Percentiles rank a stretch among this genome's conserved stretches.
Evolutionary conservation across 2,329 filamentous ascomycete genomes (phyloP).

Genomic region (Gnomoniopsis smithogilvyi): DNA sequence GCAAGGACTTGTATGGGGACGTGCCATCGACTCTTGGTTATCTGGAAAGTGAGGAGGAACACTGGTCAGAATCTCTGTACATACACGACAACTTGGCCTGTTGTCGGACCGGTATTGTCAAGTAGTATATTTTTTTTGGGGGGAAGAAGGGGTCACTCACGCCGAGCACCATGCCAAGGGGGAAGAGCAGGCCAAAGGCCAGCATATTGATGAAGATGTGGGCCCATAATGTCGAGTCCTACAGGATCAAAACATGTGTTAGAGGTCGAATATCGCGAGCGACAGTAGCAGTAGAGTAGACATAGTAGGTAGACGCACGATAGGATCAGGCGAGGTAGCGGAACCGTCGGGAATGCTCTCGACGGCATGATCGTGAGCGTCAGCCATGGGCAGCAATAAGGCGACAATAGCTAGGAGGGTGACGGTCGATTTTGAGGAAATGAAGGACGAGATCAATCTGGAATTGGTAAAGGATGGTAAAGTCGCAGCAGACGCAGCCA

Average conservation of each 20-base stretch:
- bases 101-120: too few relatives aligned
- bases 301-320: slow-evolving; percentile 50
- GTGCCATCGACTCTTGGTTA: slow-evolving; percentile 89
- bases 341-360: slow-evolving; percentile 65
- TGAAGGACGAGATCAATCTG: neutral
- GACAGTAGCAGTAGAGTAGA: neutral
- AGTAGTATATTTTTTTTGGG: neutral
- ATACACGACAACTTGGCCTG: neutral
- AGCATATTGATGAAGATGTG: slow-evolving; percentile 88
- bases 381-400: slow-evolving; percentile 18
- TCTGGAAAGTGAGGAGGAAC: slow-evolving; percentile 44
- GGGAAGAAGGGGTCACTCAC: slow-evolving; percentile 47
- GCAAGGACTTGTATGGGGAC: slow-evolving; percentile 81
- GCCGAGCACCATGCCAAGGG: slow-evolving; percentile 90
- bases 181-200: slow-evolving; percentile 89
- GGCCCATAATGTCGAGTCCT: slow-evolving; percentile 85
- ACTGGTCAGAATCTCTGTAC: neutral
- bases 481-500: neutral
- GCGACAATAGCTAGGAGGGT: slow-evolving; percentile 8
- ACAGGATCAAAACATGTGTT: slow-evolving; percentile 3
- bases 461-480: neutral
- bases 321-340: slow-evolving; percentile 67
- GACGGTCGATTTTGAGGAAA: neutral
- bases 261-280: neutral
- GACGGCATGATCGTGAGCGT: slow-evolving; percentile 48